phyloP scores from a whole-genome alignment of 305 asterid genomes.

The Ajuga reptans region DNA sequence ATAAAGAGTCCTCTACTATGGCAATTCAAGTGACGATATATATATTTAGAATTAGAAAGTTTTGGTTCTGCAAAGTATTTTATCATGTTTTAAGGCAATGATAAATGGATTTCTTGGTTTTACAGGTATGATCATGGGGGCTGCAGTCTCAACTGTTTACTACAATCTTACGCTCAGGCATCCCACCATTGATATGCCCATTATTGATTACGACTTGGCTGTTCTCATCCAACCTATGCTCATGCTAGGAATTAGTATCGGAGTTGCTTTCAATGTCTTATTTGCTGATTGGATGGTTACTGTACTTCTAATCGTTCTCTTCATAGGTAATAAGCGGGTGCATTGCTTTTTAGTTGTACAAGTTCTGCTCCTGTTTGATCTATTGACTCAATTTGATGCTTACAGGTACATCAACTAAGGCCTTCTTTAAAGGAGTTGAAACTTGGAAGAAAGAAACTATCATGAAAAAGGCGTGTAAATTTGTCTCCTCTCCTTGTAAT shows the following conservation, averaged over 20 bases:
- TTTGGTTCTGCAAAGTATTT: constrained; percentile 1
- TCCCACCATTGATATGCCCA: constrained; percentile 86
- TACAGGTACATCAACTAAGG: constrained; percentile 51
- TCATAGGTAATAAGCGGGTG: constrained; percentile 44
- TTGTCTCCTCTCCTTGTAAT: not conserved
- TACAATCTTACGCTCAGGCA: constrained; percentile 82
- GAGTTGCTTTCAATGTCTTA: constrained; percentile 81
- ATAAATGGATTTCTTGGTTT: constrained; percentile 16
- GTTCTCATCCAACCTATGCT: constrained; percentile 98
- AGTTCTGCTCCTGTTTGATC: not conserved
- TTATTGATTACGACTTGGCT: constrained; percentile 91
- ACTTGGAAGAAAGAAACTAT: constrained; percentile 59
- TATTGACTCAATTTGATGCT: constrained; percentile 14
- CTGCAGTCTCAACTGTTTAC: constrained; percentile 80
- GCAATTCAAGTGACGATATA: not conserved
- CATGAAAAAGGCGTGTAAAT: constrained; percentile 34
- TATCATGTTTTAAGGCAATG: constrained; percentile 8
- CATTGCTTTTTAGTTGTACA: constrained; percentile 8
- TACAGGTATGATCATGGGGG: constrained; percentile 98
- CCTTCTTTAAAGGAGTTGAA: constrained; percentile 51
- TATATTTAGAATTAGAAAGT: not conserved
- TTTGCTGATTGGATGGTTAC: constrained; percentile 98
- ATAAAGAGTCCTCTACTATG: not conserved
- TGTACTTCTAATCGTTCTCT: constrained; percentile 73
- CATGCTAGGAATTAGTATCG: constrained; percentile 90